These are phyloP conservation scores for Hymenoscyphus linearis DNA, from an alignment of 2,329 filamentous ascomycete species.

Conservation along the genomic window DNA sequence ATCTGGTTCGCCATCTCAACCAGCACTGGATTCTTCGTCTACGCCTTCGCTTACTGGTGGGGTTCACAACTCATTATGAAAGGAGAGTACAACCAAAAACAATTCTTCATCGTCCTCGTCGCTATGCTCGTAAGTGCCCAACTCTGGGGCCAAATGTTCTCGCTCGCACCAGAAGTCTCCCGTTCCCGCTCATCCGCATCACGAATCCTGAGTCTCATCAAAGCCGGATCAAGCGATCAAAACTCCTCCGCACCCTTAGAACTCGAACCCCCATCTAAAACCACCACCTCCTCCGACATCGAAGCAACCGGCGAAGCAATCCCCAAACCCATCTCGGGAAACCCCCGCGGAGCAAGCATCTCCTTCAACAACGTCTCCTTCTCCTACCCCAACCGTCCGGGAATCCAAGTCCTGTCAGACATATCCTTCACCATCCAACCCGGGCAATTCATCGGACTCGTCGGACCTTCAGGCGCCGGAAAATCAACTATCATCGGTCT, in stretches of 20 bases:
- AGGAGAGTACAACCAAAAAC: conserved; percentile 56
- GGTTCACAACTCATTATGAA: conserved; percentile 64
- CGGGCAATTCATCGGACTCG: conserved; percentile 86
- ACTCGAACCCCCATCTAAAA: neutral
- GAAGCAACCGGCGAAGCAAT: conserved; percentile 13
- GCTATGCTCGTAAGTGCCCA: conserved; percentile 67
- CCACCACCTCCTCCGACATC: conserved; percentile 29
- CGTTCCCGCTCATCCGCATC: conserved; percentile 56
- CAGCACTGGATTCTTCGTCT: conserved; percentile 59
- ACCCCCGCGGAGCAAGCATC: neutral
- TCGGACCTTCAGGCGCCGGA: conserved; percentile 82
- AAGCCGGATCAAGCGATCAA: conserved; percentile 34
- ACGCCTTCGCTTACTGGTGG: conserved; percentile 77
- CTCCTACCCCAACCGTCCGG: conserved; percentile 1
- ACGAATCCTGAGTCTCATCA: conserved; percentile 48
- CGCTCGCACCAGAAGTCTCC: conserved; percentile 66
- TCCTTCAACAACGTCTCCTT: neutral
- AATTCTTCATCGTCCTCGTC: conserved; percentile 72
- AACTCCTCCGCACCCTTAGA: neutral
- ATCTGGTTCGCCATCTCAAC: conserved; percentile 57
- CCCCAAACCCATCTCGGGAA: conserved; percentile 37
- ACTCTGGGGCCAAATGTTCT: conserved; percentile 69
- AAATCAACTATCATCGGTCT: conserved; percentile 64
- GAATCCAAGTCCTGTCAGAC: neutral
- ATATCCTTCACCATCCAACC: conserved; percentile 61